These are phyloP conservation scores for Pyrenophora teres DNA, from an alignment of 2,329 filamentous ascomycete species.

Conservation along the genomic window DNA sequence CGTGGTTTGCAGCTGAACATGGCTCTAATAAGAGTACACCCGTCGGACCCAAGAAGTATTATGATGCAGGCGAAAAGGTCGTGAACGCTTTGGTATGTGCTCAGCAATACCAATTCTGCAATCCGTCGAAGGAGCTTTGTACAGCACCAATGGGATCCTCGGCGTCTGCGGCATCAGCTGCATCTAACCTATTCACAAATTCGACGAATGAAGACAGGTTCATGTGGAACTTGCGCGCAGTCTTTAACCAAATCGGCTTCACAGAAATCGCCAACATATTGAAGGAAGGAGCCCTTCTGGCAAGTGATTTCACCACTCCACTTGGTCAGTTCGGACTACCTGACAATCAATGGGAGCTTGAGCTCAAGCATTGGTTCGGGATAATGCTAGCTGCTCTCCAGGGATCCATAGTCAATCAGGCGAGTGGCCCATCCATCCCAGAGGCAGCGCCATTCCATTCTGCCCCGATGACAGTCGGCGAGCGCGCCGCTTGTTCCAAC, in stretches of 20 bases:
- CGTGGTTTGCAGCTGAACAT: slow-evolving; percentile 37
- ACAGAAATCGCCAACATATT: slow-evolving; percentile 3
- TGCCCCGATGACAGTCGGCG: slow-evolving; percentile 8
- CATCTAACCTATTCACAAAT: background rate
- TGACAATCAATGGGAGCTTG: slow-evolving; percentile 44
- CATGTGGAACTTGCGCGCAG: slow-evolving; percentile 1
- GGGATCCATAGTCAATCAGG: slow-evolving; percentile 17
- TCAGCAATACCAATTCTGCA: slow-evolving; percentile 45
- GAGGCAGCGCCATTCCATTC: slow-evolving; percentile 8
- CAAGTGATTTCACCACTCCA: slow-evolving; percentile 15
- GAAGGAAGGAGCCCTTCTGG: slow-evolving; percentile 10
- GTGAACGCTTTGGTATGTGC: slow-evolving; percentile 36
- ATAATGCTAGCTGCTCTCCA: slow-evolving; percentile 39
- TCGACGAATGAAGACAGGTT: slow-evolving; percentile 7
- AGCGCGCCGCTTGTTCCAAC: slow-evolving; percentile 19
- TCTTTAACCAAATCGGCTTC: slow-evolving; percentile 12
- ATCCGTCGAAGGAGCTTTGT: slow-evolving; percentile 30
- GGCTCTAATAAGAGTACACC: background rate
- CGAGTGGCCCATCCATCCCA: slow-evolving; percentile 12
- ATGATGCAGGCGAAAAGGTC: slow-evolving; percentile 17
- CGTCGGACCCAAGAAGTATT: background rate
- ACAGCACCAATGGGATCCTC: slow-evolving; percentile 22
- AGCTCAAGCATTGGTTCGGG: slow-evolving; percentile 39
- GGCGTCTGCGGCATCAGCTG: slow-evolving; percentile 5
- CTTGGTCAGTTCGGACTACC: slow-evolving; percentile 28